phyloP scores from a whole-genome alignment of 768 basidiomycete genomes.

The Daedalea quercina region DNA sequence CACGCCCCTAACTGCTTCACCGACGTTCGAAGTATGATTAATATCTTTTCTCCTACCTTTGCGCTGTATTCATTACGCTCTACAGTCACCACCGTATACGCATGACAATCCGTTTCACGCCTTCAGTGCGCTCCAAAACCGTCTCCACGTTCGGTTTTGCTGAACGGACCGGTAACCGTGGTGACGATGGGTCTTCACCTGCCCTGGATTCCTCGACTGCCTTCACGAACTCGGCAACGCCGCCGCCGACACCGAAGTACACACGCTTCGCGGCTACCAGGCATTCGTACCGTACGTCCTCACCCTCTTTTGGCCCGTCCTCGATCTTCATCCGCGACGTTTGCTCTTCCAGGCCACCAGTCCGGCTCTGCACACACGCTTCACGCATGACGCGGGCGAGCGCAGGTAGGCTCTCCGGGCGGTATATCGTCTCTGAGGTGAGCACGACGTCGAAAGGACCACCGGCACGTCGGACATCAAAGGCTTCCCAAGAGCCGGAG shows the following conservation, averaged over 20 bases:
- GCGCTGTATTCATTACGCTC: too few species aligned
- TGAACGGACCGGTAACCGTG: neutral
- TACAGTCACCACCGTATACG: slow-evolving; percentile 42
- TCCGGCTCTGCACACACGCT: slow-evolving; percentile 22
- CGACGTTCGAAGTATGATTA: too few species aligned
- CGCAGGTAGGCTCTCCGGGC: slow-evolving; percentile 51
- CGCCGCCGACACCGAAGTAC: slow-evolving; percentile 95
- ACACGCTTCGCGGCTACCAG: slow-evolving; percentile 88
- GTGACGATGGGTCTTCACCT: neutral
- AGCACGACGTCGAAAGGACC: slow-evolving; percentile 65
- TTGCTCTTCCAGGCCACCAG: neutral
- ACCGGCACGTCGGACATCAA: slow-evolving; percentile 27
- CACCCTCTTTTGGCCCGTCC: neutral
- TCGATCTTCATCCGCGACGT: slow-evolving; percentile 2
- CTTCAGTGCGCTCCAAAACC: slow-evolving; percentile 58
- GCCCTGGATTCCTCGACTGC: slow-evolving; percentile 36
- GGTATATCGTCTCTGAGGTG: slow-evolving; percentile 93
- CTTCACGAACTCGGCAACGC: slow-evolving; percentile 65
- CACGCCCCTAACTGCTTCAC: too few species aligned
- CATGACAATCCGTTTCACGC: slow-evolving; percentile 74
- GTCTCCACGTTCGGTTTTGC: slow-evolving; percentile 33
- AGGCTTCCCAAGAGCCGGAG: slow-evolving; percentile 73
- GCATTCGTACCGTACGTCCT: slow-evolving; percentile 31
- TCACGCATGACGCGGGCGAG: slow-evolving; percentile 48
- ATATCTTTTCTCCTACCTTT: too few species aligned